phyloP scores from a whole-genome alignment of 2,329 filamentous ascomycete genomes.

The Cercospora beticola region DNA sequence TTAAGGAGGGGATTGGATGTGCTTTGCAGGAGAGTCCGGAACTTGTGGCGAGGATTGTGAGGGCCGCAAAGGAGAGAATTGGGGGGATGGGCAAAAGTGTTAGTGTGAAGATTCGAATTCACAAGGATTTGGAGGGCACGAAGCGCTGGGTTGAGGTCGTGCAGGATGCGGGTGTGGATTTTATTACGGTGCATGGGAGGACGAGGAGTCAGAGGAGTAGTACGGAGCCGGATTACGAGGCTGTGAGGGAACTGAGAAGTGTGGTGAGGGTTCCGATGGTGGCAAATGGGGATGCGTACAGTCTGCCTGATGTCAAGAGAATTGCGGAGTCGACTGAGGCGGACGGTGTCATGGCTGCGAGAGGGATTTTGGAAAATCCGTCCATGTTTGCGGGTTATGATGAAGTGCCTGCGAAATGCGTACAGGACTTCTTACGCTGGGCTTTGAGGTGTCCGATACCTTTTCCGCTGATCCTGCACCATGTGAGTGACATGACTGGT shows the following conservation, averaged over 20 bases:
- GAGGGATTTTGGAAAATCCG: slow-evolving; percentile 67
- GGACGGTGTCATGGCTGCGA: slow-evolving; percentile 66
- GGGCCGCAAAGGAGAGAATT: slow-evolving; percentile 56
- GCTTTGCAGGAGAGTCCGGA: slow-evolving; percentile 57
- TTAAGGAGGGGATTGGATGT: slow-evolving; percentile 65
- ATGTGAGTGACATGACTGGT: slow-evolving; percentile 65
- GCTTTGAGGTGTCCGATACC: slow-evolving; percentile 59
- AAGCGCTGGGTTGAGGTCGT: slow-evolving; percentile 65
- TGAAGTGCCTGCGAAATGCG: slow-evolving; percentile 61
- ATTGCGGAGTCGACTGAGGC: slow-evolving; percentile 38
- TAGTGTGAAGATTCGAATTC: slow-evolving; percentile 69
- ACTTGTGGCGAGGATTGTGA: slow-evolving; percentile 65
- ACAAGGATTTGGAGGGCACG: slow-evolving; percentile 57
- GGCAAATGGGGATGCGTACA: slow-evolving; percentile 69
- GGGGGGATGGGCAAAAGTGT: slow-evolving; percentile 52
- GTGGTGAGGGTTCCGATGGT: slow-evolving; percentile 60
- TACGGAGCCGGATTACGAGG: slow-evolving; percentile 61
- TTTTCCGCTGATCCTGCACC: slow-evolving; percentile 63
- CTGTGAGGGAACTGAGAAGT: slow-evolving; percentile 57
- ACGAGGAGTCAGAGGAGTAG: slow-evolving; percentile 61
- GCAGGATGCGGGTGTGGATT: slow-evolving; percentile 62
- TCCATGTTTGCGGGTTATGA: slow-evolving; percentile 61
- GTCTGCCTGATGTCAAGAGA: slow-evolving; percentile 44
- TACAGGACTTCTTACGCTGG: slow-evolving; percentile 62
- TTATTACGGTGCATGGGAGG: slow-evolving; percentile 69